Evolutionary conservation across 306 rosid genomes (phyloP), one percentile per base, ranked within the genome.

Genomic region (Pterocarpus santalinus): DNA sequence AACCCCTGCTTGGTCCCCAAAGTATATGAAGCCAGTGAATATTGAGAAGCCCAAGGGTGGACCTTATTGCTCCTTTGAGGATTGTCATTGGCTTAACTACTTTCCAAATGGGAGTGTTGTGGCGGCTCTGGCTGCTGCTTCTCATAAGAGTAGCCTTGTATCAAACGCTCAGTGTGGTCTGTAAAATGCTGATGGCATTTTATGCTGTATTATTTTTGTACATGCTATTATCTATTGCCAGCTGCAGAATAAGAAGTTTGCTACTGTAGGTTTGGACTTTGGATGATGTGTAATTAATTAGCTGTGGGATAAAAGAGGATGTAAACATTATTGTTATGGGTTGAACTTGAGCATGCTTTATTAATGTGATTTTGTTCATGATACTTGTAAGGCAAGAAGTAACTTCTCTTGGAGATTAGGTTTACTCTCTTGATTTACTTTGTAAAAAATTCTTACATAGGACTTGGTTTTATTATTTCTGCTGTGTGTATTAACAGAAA

Each of bases 1-100:
- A 69, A 95, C 97, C 0, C 97, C 99, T 0, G 67, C 87, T 49
- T 95, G 97, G 99, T 78, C 89, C 0, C 89, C 90, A 0, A 85
- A 65, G 11, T 88, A 79, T 69, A 85, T 95, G 8, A 83, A 55
- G 34, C 89, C 97, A 0, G 65, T 61, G 0, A 80, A 90, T 58
- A 91, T 93, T 53, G 78, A 85, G 82, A 79, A 77, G 62, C 79
- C 86, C 0, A 79, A 80, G 22, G 89, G 69, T 62, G 87, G 89
- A 41, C 81, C 87, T 1, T 82, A 76, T 8, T 95, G 99, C 57
- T 28, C 74, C 1, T 95, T 95, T 43, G 92, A 86, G 0, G 97
- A 95, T 69, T 83, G 90, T 36, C 95, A 89, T 5, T 95, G 95
- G 93, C 99, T 95, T 65, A 84, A 80, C 22, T 4, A 67, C 14